These are phyloP conservation scores for Talaromyces islandicus DNA, from an alignment of 2,329 filamentous ascomycete genomes.

Conservation along the genomic window DNA sequence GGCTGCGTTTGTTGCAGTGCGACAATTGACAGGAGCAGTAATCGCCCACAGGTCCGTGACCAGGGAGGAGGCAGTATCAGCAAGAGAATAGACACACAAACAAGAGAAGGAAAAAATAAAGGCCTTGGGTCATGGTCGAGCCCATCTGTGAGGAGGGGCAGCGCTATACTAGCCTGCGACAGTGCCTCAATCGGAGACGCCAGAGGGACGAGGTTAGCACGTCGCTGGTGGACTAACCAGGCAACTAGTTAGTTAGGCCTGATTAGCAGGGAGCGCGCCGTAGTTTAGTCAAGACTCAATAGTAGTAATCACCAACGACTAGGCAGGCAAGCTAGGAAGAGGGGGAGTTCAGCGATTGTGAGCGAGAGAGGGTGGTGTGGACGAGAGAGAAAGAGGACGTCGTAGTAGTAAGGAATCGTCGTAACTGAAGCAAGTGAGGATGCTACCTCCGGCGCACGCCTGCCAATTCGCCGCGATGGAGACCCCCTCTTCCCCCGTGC, in stretches of 20 bases:
- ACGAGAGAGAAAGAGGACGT: not conserved
- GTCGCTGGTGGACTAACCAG: too few species aligned
- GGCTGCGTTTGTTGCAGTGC: not conserved
- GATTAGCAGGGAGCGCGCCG: not conserved
- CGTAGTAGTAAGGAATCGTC: not conserved
- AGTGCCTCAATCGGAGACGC: not conserved
- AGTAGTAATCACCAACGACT: not conserved
- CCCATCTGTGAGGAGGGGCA: not conserved
- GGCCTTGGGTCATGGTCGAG: not conserved
- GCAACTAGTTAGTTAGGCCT: not conserved
- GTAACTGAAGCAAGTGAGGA: not conserved
- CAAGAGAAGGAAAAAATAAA: not conserved
- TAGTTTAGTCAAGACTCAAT: not conserved
- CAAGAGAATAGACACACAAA: not conserved
- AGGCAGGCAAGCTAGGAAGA: not conserved
- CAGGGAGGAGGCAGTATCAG: not conserved
- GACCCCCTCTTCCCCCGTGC: not conserved
- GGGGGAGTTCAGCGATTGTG: not conserved
- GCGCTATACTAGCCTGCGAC: not conserved
- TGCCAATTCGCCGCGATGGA: not conserved
- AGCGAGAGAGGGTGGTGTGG: not conserved
- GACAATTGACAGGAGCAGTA: not conserved
- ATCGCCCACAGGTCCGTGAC: not conserved
- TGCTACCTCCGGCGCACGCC: not conserved
- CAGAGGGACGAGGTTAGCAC: not conserved